Percentiles rank a stretch among this genome's conserved stretches.
These are phyloP conservation scores for Botrytis fabae DNA, from an alignment of 2,329 filamentous ascomycete species.

Conservation along the genomic window DNA sequence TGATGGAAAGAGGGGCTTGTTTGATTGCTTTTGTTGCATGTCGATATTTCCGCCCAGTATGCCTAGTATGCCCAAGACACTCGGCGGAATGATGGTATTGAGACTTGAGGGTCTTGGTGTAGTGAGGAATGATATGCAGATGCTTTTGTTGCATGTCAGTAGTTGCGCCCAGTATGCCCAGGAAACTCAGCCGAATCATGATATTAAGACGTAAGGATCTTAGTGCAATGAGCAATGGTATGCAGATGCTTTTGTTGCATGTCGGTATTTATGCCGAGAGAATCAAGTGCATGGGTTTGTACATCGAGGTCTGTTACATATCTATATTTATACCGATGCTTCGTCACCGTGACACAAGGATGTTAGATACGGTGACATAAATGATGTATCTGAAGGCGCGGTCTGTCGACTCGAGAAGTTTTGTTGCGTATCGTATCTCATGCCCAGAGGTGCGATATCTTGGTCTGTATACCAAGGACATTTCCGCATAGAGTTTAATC, in stretches of 20 bases:
- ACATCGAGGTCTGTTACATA: background rate
- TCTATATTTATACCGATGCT: background rate
- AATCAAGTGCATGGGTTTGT: background rate
- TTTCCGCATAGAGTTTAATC: background rate
- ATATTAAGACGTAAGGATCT: background rate
- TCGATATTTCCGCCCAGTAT: background rate
- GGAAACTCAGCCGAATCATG: background rate
- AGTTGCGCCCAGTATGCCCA: background rate
- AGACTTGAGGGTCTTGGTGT: background rate
- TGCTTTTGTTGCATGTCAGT: background rate
- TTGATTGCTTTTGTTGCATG: background rate
- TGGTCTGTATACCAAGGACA: too few relatives aligned
- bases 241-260: background rate
- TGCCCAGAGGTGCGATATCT: background rate
- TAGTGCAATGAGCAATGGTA: too few relatives aligned
- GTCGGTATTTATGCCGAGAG: background rate
- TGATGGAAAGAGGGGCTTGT: too few relatives aligned
- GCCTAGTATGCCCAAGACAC: background rate
- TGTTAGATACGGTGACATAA: background rate
- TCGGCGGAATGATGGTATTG: background rate
- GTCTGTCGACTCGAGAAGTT: background rate
- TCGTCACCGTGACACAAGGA: background rate
- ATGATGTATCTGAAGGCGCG: background rate
- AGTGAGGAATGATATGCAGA: background rate
- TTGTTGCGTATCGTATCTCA: background rate